phyloP scores from a whole-genome alignment of 768 basidiomycete species.

The Mycena epipterygia region DNA sequence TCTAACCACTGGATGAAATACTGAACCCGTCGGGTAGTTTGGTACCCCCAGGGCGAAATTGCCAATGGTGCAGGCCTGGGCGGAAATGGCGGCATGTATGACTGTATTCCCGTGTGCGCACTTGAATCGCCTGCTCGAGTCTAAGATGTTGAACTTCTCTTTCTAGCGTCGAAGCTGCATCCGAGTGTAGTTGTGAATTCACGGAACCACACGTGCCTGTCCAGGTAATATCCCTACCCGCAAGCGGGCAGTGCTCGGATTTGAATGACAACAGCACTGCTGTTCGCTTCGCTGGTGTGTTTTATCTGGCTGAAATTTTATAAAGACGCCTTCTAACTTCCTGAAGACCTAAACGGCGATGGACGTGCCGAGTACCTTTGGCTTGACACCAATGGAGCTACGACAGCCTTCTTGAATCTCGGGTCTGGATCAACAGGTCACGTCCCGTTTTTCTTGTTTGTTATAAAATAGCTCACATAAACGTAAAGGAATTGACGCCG shows the following conservation, averaged over 20 bases:
- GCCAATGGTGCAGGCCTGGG: conserved; percentile 14
- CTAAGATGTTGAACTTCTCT: neutral
- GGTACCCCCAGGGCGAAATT: conserved; percentile 17
- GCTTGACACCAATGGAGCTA: neutral
- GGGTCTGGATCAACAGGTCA: neutral
- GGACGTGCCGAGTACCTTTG: conserved; percentile 13
- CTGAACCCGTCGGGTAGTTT: neutral
- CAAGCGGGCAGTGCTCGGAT: neutral
- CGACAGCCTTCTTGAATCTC: neutral
- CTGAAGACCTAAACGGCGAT: conserved; percentile 14
- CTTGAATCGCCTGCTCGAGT: neutral
- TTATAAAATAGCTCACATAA: neutral
- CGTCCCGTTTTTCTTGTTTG: neutral
- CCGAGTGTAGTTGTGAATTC: neutral
- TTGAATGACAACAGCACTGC: conserved; percentile 11
- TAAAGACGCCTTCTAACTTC: neutral
- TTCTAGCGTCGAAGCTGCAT: neutral
- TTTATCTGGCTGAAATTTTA: neutral
- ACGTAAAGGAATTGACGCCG: conserved; percentile 5
- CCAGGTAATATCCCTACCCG: neutral
- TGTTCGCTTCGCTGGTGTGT: conserved; percentile 15
- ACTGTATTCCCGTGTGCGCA: neutral
- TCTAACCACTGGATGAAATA: neutral
- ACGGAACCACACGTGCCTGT: neutral
- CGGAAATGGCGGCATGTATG: conserved; percentile 1